Evolutionary conservation across 2,329 filamentous ascomycete genomes (phyloP).

Genomic region (Metarhizium brunneum): DNA sequence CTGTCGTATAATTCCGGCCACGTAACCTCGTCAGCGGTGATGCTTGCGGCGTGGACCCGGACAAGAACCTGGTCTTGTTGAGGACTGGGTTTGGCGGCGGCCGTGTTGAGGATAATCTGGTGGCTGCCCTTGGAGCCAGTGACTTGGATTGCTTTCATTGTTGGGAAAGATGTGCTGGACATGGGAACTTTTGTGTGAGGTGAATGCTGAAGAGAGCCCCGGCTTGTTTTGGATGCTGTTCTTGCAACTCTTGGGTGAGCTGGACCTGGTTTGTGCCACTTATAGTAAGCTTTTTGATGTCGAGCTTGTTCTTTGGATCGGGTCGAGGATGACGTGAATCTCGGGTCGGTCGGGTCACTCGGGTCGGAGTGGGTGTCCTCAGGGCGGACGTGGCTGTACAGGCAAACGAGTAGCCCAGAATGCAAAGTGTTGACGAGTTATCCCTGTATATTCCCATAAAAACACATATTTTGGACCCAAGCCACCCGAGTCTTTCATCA

Average conservation of each 20-base stretch:
- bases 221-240: neutral
- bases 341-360: neutral
- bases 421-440: too few species aligned
- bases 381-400: neutral
- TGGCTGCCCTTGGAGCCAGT: constrained; percentile 14
- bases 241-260: neutral
- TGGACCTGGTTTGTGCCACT: neutral
- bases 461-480: neutral
- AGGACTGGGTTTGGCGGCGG: constrained; percentile 11
- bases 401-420: neutral
- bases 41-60: constrained; percentile 20
- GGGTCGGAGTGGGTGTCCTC: neutral
- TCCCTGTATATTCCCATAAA: neutral
- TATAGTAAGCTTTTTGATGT: neutral
- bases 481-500: neutral
- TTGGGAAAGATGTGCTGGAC: neutral
- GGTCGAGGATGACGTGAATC: too few species aligned
- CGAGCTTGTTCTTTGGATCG: neutral
- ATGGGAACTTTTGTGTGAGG: neutral
- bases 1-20: constrained; percentile 24
- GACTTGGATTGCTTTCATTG: constrained; percentile 26
- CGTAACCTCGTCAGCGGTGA: constrained; percentile 24
- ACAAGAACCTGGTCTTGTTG: constrained; percentile 17
- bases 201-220: too few species aligned
- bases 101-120: constrained; percentile 8